Evolutionary conservation across 1,139 yeast genomes (phyloP).

Genomic region (Kodamaea derodonti): DNA sequence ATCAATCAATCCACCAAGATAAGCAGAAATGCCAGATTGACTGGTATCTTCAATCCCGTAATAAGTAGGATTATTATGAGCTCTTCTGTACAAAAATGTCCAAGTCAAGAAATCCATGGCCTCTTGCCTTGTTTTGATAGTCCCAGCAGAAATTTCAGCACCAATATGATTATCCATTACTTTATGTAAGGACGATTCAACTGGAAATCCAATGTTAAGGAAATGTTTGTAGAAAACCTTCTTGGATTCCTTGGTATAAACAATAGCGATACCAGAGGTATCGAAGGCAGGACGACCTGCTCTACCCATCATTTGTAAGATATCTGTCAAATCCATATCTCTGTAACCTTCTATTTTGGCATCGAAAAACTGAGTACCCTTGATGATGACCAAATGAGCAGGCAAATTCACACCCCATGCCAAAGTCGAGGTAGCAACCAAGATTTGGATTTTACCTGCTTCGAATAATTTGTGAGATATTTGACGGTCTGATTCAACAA

Average conservation of each 20-base stretch:
- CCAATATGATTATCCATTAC: slow-evolving; percentile 93
- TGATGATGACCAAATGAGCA: slow-evolving; percentile 88
- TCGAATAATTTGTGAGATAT: slow-evolving; percentile 86
- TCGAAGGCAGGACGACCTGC: slow-evolving; percentile 98
- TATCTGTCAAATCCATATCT: slow-evolving; percentile 91
- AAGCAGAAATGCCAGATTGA: slow-evolving; percentile 63
- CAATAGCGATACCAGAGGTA: slow-evolving; percentile 92
- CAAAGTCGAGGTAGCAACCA: slow-evolving; percentile 90
- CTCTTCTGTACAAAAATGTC: slow-evolving; percentile 91
- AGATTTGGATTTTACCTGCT: slow-evolving; percentile 77
- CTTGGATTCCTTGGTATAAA: slow-evolving; percentile 87
- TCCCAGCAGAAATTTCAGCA: slow-evolving; percentile 90
- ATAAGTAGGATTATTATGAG: slow-evolving; percentile 93
- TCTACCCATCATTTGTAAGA: slow-evolving; percentile 85
- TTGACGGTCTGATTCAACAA: slow-evolving; percentile 84
- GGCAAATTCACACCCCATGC: slow-evolving; percentile 99
- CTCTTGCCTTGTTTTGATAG: slow-evolving; percentile 76
- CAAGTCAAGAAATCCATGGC: slow-evolving; percentile 92
- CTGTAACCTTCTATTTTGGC: slow-evolving; percentile 75
- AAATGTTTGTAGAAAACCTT: slow-evolving; percentile 93
- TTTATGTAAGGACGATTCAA: slow-evolving; percentile 90
- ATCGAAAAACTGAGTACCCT: slow-evolving; percentile 89
- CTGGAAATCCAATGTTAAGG: slow-evolving; percentile 93
- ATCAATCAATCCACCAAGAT: slow-evolving; percentile 73
- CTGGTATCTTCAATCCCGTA: slow-evolving; percentile 79